Base-by-base conservation (phyloP, 345 rosid genomes). In the Boechera divaricarpa region DNA sequence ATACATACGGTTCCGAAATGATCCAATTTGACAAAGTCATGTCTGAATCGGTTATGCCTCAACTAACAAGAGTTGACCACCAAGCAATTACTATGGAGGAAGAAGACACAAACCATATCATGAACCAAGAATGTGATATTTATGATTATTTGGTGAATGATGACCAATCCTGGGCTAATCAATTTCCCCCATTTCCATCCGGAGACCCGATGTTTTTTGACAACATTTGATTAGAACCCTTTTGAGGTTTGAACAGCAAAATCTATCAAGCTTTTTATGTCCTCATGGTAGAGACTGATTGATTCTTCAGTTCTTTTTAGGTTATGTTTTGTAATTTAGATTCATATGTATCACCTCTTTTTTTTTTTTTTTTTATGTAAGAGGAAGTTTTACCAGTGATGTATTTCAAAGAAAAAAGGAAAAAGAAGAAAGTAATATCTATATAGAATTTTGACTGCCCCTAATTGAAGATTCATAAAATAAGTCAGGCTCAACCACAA, bases 111-210 rank as follows among this genome's bases (percentile, higher is more conserved):
- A 4, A 52, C 69, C 33, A 39, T 16, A 53, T 3, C 26, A 63
- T 31, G 63, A 63, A 53, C 33, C 69, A 52, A 53, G 55, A 63
- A 26, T 72, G 32, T 62, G 76, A 38, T 39, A 16, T 18, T 51
- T 51, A 51, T 1, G 60, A 51, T n/a, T 62, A 16, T 1, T 53
- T 63, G 33, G 53, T 73, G 54, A 21, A 21, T 26, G 28, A 26
- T 26, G 70, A 53, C 0, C 70, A 41, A 28, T 31, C 53, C 0
- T 63, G 33, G 16, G 53, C 10, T 8, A 28, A 18, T 53, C 47
- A 60, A 5, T 13, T 71, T 60, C 38, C 58, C 2, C 42, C 61
- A 10, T 28, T 2, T 28, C 31, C 69, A 10, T 73, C 12, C 2
- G 2, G 1, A 26, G 28, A 26, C 28, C 28, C 2, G 28, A 26